These are phyloP conservation scores for Capsella rubella DNA, from an alignment of 441 rosid genomes.

Conservation along the genomic window DNA sequence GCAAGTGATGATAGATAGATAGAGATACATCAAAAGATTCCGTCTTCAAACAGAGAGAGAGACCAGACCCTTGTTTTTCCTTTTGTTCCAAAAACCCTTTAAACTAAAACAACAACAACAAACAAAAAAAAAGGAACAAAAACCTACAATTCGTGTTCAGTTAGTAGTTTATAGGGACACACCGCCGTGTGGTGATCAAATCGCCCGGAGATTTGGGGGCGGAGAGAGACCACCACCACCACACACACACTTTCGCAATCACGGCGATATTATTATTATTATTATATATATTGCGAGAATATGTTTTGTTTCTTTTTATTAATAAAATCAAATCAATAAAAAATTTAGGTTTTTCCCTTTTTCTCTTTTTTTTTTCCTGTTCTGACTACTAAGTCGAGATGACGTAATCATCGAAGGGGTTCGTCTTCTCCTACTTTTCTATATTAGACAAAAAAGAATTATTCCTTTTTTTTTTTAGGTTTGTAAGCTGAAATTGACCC, in stretches of 20 bases:
- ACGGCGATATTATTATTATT: constrained; percentile 8
- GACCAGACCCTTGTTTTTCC: constrained; percentile 19
- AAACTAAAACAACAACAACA: not conserved
- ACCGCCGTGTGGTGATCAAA: constrained; percentile 27
- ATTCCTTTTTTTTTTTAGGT: too few relatives aligned
- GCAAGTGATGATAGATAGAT: constrained; percentile 44
- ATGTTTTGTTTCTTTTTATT: not conserved
- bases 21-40: constrained; percentile 40
- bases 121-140: not conserved
- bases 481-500: constrained; percentile 26
- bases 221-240: constrained; percentile 17
- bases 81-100: not conserved
- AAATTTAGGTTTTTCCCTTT: not conserved
- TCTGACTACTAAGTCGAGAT: constrained; percentile 28
- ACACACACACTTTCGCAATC: constrained; percentile 29
- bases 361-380: not conserved
- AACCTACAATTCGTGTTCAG: constrained; percentile 18
- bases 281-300: not conserved
- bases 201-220: constrained; percentile 19
- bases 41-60: constrained; percentile 33
- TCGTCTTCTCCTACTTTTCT: constrained; percentile 7
- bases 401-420: constrained; percentile 41
- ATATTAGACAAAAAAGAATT: too few relatives aligned
- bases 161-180: not conserved
- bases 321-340: too few relatives aligned